These are phyloP conservation scores for Tuber magnatum DNA, from an alignment of 495 filamentous ascomycete species.

Conservation along the genomic window DNA sequence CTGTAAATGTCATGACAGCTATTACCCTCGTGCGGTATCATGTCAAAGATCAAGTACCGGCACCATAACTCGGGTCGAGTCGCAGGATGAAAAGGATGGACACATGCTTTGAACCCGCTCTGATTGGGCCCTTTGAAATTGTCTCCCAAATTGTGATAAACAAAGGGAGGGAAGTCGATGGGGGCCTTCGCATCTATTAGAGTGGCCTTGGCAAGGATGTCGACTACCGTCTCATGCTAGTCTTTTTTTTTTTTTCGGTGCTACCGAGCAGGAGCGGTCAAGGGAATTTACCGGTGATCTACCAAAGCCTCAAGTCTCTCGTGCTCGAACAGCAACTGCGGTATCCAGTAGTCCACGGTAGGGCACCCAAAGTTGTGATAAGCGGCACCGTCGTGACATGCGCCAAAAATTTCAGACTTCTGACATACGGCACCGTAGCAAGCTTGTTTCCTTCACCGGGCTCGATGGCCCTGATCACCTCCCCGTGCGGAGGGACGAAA, in stretches of 20 bases:
- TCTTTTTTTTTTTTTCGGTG: neutral
- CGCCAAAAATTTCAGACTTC: neutral
- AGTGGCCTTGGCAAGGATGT: constrained; percentile 1
- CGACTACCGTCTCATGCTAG: neutral
- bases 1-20: neutral
- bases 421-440: neutral
- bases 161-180: neutral
- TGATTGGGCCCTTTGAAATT: neutral
- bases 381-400: neutral
- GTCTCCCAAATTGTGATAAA: neutral
- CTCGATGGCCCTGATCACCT: neutral
- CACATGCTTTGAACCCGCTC: neutral
- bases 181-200: neutral
- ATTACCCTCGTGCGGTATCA: neutral
- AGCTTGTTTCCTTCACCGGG: neutral
- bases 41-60: neutral
- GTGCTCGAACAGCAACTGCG: neutral
- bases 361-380: neutral
- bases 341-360: neutral
- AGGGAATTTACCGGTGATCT: neutral
- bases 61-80: neutral
- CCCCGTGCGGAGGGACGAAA: neutral
- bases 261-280: neutral
- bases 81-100: neutral
- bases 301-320: neutral